phyloP scores from a whole-genome alignment of 2,329 filamentous ascomycete species.

The Cladosporium oxysporum region DNA sequence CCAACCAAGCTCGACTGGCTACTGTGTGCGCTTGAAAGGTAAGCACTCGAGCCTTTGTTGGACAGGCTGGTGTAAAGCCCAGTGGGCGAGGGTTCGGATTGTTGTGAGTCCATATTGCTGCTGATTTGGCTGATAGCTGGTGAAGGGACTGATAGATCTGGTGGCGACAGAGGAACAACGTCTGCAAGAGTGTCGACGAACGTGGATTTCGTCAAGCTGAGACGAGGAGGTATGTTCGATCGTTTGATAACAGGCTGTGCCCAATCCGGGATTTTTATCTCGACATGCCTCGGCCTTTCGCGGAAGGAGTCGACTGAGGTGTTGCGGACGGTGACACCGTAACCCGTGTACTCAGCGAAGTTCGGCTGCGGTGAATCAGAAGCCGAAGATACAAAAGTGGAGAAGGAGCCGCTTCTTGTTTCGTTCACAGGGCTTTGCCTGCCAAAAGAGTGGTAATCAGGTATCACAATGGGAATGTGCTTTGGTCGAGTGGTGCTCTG shows the following conservation, averaged over 20 bases:
- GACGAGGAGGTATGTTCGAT: constrained; percentile 37
- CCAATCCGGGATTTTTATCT: constrained; percentile 51
- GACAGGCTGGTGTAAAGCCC: constrained; percentile 41
- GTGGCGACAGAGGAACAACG: constrained; percentile 32
- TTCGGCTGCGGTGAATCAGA: constrained; percentile 31
- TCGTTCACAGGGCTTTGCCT: constrained; percentile 20
- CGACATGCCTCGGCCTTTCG: constrained; percentile 46
- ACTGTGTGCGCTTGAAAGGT: constrained; percentile 46
- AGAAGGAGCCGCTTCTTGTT: constrained; percentile 22
- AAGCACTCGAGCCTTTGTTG: constrained; percentile 39
- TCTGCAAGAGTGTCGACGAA: constrained; percentile 31
- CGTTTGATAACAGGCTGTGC: constrained; percentile 45
- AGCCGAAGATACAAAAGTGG: constrained; percentile 23
- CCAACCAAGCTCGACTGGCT: constrained; percentile 50
- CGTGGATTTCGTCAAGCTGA: constrained; percentile 25
- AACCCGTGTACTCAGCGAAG: constrained; percentile 21
- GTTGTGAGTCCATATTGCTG: constrained; percentile 51
- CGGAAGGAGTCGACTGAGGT: constrained; percentile 19
- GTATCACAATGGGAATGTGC: constrained; percentile 48
- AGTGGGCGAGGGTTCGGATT: constrained; percentile 46
- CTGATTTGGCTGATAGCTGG: constrained; percentile 47
- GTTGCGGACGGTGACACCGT: constrained; percentile 16
- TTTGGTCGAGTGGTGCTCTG: constrained; percentile 36
- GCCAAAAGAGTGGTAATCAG: constrained; percentile 39
- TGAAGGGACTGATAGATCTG: constrained; percentile 46